These are phyloP conservation scores for Colletotrichum melonis DNA, from an alignment of 2,329 filamentous ascomycete genomes.

Conservation along the genomic window DNA sequence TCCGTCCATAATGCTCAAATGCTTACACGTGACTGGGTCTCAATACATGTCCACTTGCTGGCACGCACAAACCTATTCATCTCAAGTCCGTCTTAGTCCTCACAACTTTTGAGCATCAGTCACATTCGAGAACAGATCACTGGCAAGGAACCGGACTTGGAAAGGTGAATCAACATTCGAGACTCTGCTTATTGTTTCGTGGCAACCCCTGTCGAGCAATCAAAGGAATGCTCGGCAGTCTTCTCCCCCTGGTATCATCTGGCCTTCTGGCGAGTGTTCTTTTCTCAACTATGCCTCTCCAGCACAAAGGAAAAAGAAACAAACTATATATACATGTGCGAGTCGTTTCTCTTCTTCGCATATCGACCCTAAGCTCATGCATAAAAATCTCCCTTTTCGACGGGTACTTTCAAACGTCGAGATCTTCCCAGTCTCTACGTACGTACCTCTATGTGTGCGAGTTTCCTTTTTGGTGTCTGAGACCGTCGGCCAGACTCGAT, in stretches of 20 bases:
- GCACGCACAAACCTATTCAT: no score
- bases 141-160: neutral
- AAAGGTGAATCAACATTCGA: conserved; percentile 29
- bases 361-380: conserved; percentile 32
- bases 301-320: conserved; percentile 34
- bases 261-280: conserved; percentile 27
- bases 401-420: conserved; percentile 20
- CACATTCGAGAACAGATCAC: neutral
- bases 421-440: conserved; percentile 29
- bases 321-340: conserved; percentile 38
- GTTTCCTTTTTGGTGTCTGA: conserved; percentile 31
- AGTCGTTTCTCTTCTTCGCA: conserved; percentile 36
- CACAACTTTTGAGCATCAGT: no score
- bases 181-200: conserved; percentile 20
- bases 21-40: no score
- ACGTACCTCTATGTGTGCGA: conserved; percentile 32
- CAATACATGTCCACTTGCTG: no score
- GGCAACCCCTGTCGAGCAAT: conserved; percentile 13
- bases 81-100: no score
- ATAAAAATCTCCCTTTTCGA: conserved; percentile 32
- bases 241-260: conserved; percentile 37
- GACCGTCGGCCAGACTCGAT: conserved; percentile 24
- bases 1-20: neutral
- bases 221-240: conserved; percentile 8
- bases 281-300: conserved; percentile 28